Evolutionary conservation across 1,284 basidiomycete genomes (phyloP).

Genomic region (Ustilago xerochloae): DNA sequence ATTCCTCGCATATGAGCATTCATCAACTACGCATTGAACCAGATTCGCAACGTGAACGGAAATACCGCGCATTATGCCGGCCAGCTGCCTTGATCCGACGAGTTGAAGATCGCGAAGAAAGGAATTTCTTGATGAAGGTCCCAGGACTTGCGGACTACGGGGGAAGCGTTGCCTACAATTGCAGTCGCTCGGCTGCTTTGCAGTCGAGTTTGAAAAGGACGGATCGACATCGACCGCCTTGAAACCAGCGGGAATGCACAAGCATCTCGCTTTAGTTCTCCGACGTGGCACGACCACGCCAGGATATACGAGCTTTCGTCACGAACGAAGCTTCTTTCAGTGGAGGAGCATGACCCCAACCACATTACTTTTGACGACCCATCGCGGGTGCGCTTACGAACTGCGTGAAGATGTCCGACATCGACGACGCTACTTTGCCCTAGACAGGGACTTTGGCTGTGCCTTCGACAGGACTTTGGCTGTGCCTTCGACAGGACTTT

Average conservation of each 20-base stretch:
- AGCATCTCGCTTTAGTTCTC: background rate
- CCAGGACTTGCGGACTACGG: conserved; percentile 17
- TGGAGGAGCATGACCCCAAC: background rate
- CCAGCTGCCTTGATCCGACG: conserved; percentile 37
- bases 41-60: conserved; percentile 39
- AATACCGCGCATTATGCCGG: conserved; percentile 24
- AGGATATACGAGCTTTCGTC: background rate
- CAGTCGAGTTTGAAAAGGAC: background rate
- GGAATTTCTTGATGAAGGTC: conserved; percentile 8
- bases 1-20: conserved; percentile 30
- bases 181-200: background rate
- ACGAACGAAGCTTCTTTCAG: background rate
- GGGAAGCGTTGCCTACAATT: conserved; percentile 26
- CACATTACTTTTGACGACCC: background rate
- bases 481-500: background rate
- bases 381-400: background rate
- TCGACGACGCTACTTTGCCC: background rate
- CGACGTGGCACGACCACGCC: background rate
- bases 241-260: background rate
- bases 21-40: conserved; percentile 18
- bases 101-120: conserved; percentile 26
- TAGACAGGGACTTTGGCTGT: background rate
- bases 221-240: background rate
- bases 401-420: too few relatives aligned
- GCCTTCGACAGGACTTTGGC: background rate